Evolutionary conservation across 2,329 filamentous ascomycete genomes (phyloP), one percentile per base, ranked within the genome.

Genomic region (Hypoxylon sp.): DNA sequence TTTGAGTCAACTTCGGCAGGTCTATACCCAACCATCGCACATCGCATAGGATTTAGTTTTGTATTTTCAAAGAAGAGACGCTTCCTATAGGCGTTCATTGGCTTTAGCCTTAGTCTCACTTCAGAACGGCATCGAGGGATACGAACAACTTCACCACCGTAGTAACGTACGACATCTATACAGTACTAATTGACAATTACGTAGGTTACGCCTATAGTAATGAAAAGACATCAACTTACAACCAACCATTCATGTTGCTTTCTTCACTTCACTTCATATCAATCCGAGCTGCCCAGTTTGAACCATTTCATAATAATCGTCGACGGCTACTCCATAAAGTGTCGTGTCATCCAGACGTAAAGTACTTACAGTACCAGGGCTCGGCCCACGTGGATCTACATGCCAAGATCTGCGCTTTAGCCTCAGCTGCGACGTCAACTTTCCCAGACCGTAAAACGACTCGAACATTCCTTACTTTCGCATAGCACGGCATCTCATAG

Each of bases 121-220:
- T 30, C 35, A 38, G 37, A 41, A 35, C 25, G 16, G 26, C 21
- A 21, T 43, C n/a, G 26, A 32, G 29, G 41, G 19, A 34, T 35
- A 46, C 7, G 48, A 21, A 25, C 8, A 44, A 47, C 37, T 52
- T 43, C n/a, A 45, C 40, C 37, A 29, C 32, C 29, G 19, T 52
- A 46, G 29, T 31, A 46, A 44, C 23, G 43, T 30, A 42, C 23
- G 51, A 49, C 36, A 15, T 36, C 16, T 27, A 54, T 48, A 45
- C 13, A 47, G 9, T 27, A 51, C n/a, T n/a, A n/a, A n/a, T n/a
- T n/a, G n/a, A n/a, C 19, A 42, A 26, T 15, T 43, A 49, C 23
- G 15, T 37, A 35, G 41, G 41, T 40, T 51, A 42, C 20, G 12
- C 30, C 26, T 17, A 15, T 35, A 36, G 35, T 23, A 44, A 30